Evolutionary conservation across 78 protist genomes (phyloP), one percentile per base, ranked within the genome.

Genomic region (Chrysochromulina parva): DNA sequence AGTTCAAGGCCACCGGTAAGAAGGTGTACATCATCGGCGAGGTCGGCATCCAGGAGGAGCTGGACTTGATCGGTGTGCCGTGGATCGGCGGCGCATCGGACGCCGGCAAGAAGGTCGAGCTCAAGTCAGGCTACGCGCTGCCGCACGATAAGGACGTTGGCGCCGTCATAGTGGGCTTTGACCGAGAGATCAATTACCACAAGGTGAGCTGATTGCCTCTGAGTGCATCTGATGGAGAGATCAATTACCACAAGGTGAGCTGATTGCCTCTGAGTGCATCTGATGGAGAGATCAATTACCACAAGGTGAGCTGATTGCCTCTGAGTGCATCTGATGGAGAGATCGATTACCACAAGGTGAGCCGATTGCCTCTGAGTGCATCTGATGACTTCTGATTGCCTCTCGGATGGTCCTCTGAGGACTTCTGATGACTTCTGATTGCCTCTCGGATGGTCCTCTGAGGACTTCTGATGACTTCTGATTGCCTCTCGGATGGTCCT

Each of bases 1-100:
- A 67, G 52, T 91, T 91, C 93, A 85, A 84, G 69, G 90, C 5
- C 48, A 85, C 87, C 1, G 93, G 93, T 19, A 90, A 81, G 93
- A 66, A 81, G 53, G 93, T 91, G 59, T 91, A 91, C 90, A 59
- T 91, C 52, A n/a, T 91, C 54, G 93, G 93, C 82, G 93, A 91
- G 87, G 91, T 88, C 3, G 91, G 91, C 69, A 73, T 89, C 59
- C 53, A 89, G 91, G 91, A 89, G 86, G 91, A 89, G 91, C 73
- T 89, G 28, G 91, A 71, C 86, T 54, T 89, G 19, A 55, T 74
- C 69, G 86, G 86, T 48, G 86, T 89, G 38, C 91, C 86, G 14
- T 58, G 57, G 55, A 65, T 53, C 53, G 90, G 76, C n/a, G 71
- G 90, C 59, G 47, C 24, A 9, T 57, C n/a, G 26, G 91, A 88